phyloP scores from a whole-genome alignment of 116 monocot species.

The Iris pallida region DNA sequence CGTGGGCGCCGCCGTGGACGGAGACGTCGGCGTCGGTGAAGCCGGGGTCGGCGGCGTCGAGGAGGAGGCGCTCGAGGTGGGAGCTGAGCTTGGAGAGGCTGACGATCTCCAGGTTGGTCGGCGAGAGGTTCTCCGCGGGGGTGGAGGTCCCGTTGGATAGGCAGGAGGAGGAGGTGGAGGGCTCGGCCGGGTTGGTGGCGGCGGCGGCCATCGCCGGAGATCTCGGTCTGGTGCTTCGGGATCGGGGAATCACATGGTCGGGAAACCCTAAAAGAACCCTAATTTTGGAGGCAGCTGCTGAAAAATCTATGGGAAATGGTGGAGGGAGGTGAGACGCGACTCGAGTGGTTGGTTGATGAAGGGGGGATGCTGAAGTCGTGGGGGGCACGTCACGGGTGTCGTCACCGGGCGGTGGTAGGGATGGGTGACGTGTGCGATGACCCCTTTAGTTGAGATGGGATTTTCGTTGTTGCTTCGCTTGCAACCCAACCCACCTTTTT shows the following conservation, averaged over 20 bases:
- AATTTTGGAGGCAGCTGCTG: neutral
- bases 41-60: conserved; percentile 51
- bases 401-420: conserved; percentile 1
- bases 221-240: too few species aligned
- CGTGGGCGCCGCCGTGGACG: conserved; percentile 49
- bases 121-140: neutral
- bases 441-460: neutral
- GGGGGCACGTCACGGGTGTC: neutral
- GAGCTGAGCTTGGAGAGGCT: conserved; percentile 66
- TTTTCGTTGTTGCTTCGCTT: neutral
- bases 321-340: neutral
- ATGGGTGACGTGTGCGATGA: neutral
- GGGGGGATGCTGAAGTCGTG: neutral
- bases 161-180: conserved; percentile 51
- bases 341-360: too few species aligned
- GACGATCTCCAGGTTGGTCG: conserved; percentile 47
- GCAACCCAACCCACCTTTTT: neutral
- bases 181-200: conserved; percentile 35
- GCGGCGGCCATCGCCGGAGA: conserved; percentile 15
- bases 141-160: conserved; percentile 47
- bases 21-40: conserved; percentile 80
- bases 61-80: conserved; percentile 69
- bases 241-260: too few species aligned
- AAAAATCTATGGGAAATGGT: neutral
- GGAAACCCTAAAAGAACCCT: neutral